A percentile compares a stretch with the other conserved stretches of the same genome.
These are phyloP conservation scores for Kazachstania martiniae DNA, from an alignment of 805 yeast species.

Conservation along the genomic window DNA sequence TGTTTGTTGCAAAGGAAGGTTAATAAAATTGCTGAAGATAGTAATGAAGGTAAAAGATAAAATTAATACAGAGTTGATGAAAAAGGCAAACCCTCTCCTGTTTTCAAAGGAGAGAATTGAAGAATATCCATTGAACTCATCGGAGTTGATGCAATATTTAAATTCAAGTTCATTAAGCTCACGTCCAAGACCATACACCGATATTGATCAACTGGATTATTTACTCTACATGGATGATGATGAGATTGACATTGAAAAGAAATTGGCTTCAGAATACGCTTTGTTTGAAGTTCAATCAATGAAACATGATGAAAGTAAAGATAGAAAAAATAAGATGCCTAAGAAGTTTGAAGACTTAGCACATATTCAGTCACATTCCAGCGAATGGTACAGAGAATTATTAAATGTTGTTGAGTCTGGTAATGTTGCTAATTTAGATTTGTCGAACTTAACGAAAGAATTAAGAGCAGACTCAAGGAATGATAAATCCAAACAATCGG, in stretches of 20 bases:
- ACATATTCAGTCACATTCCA: constrained; percentile 6
- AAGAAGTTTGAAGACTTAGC: constrained; percentile 8
- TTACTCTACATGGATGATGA: constrained; percentile 12
- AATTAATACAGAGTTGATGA: too few relatives aligned
- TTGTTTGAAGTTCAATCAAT: constrained; percentile 14
- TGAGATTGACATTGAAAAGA: constrained; percentile 15
- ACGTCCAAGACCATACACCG: constrained; percentile 12
- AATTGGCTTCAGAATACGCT: constrained; percentile 22
- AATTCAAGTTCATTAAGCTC: constrained; percentile 7
- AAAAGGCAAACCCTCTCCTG: constrained; percentile 20
- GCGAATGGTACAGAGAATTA: constrained; percentile 14
- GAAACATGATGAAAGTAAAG: constrained; percentile 2
- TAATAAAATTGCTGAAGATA: too few relatives aligned
- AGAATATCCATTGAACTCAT: constrained; percentile 21
- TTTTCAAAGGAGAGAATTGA: constrained; percentile 16
- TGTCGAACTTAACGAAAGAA: constrained; percentile 3
- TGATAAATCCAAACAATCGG: not conserved
- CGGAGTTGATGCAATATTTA: constrained; percentile 19
- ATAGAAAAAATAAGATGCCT: not conserved
- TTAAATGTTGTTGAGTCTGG: constrained; percentile 10
- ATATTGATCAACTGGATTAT: constrained; percentile 19
- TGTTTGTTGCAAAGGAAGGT: too few relatives aligned
- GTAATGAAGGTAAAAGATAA: too few relatives aligned
- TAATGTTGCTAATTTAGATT: constrained; percentile 14
- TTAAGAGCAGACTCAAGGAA: not conserved